Conservation (phyloP, 2,329 filamentous ascomycete species). For the Dactylonectria estremocensis region DNA sequence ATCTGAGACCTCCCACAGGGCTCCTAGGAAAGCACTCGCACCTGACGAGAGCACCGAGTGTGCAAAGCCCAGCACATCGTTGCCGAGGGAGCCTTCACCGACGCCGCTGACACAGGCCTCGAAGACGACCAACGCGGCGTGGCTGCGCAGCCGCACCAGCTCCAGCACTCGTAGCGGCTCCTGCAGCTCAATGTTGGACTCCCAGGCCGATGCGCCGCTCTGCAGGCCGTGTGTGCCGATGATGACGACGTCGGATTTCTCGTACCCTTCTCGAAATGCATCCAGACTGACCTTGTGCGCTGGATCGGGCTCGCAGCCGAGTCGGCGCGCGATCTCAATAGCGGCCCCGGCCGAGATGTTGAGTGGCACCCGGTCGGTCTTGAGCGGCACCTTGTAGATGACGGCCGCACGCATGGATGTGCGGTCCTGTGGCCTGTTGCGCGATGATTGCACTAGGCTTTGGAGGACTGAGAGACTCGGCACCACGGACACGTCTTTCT, state of each 20-base stretch:
- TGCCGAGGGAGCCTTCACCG: neutral
- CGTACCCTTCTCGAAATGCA: neutral
- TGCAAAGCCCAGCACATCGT: neutral
- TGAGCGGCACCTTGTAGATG: neutral
- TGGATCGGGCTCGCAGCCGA: no score
- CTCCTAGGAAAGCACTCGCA: neutral
- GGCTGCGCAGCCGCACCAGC: neutral
- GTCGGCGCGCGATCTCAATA: no score
- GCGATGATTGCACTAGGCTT: no score
- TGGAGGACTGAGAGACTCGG: neutral
- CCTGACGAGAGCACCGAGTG: neutral
- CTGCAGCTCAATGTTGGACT: neutral
- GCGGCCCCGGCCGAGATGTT: no score
- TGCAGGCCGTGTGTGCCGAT: neutral
- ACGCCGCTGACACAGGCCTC: neutral
- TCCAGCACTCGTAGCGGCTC: neutral
- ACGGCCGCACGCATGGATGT: no score
- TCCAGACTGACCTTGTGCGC: neutral
- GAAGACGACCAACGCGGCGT: neutral
- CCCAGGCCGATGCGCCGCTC: neutral
- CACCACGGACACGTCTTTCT: neutral
- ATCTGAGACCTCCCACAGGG: neutral
- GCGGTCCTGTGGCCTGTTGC: no score
- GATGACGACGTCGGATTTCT: neutral
- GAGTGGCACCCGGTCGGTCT: neutral